These are phyloP conservation scores for Aspergillus proliferans DNA, from an alignment of 2,329 filamentous ascomycete genomes.

Conservation along the genomic window DNA sequence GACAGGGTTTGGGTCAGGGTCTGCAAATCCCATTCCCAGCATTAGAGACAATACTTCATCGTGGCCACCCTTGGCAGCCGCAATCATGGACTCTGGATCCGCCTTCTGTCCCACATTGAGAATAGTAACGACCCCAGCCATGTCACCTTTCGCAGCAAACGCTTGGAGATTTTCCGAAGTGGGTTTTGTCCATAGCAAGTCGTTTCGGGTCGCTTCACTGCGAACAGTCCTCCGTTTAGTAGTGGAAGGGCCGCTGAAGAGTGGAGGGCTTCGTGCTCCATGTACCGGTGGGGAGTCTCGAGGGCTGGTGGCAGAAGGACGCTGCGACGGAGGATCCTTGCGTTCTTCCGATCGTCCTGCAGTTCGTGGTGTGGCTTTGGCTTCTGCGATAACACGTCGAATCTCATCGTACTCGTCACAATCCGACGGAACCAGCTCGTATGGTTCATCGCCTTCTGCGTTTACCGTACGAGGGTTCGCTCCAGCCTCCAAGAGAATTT, in stretches of 20 bases:
- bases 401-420: constrained; percentile 76
- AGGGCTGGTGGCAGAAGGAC: constrained; percentile 40
- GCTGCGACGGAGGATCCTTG: constrained; percentile 36
- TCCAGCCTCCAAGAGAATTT: constrained; percentile 72
- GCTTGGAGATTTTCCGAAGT: constrained; percentile 45
- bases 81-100: constrained; percentile 82
- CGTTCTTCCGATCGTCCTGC: constrained; percentile 40
- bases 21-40: constrained; percentile 59
- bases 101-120: constrained; percentile 49
- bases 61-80: constrained; percentile 86
- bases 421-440: constrained; percentile 72
- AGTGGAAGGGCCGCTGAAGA: constrained; percentile 16
- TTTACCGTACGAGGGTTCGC: constrained; percentile 90
- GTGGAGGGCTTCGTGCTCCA: constrained; percentile 37
- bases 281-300: constrained; percentile 38
- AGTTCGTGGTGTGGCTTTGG: constrained; percentile 51
- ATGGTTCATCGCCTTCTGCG: constrained; percentile 83
- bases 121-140: constrained; percentile 44
- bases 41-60: constrained; percentile 77
- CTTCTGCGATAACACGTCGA: constrained; percentile 59
- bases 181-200: constrained; percentile 46
- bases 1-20: constrained; percentile 65
- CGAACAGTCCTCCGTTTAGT: constrained; percentile 41
- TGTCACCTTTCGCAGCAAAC: constrained; percentile 46
- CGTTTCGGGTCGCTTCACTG: constrained; percentile 46